Base-by-base conservation (phyloP, 2,329 filamentous ascomycete genomes). In the Pseudophaeomoniella oleicola region DNA sequence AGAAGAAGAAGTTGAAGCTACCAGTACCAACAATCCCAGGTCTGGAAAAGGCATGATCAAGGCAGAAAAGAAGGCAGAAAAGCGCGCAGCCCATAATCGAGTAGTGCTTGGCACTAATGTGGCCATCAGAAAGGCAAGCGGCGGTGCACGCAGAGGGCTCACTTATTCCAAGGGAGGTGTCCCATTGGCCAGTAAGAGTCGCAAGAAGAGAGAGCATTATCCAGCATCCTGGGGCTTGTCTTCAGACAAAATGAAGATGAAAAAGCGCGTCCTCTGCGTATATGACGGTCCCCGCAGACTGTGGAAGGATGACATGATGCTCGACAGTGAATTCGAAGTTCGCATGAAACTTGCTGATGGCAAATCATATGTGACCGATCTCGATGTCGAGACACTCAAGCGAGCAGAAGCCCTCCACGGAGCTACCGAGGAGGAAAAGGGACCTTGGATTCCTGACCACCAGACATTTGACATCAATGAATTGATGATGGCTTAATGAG, bases 251-350 rank as follows among this genome's bases (percentile, higher is more conserved):
- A 94, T 96, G 84, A 92, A 82, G 54, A 92, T 93, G 75, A 94
- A 92, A 75, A 94, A 94, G 73, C 82, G 90, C 17, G 85, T 94
- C 38, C 69, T 96, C 50, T 85, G 85, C 44, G 83, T 93, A 14
- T 98, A 92, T 51, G 86, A 96, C 52, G 90, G 90, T 1, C 71
- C 71, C 12, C 77, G 87, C 37, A 78, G 88, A 30, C 70, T 98
- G 35, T 90, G 83, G 72, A 96, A 96, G 66, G 90, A 98, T 54
- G 90, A 98, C 61, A 90, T 96, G 85, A 93, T 94, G 86, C 77
- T 98, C 35, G 85, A 87, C 48, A 86, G 82, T 12, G 86, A 94
- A 49, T 87, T 90, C 51, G 90, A 98, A 61, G 85, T 96, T 27
- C 84, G 88, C 52, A 69, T 94, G 57, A 77, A 77, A 57, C 69